Evolutionary conservation across 2,329 filamentous ascomycete species (phyloP), one percentile per base, ranked within the genome.

Genomic region (Xylogone sp.): DNA sequence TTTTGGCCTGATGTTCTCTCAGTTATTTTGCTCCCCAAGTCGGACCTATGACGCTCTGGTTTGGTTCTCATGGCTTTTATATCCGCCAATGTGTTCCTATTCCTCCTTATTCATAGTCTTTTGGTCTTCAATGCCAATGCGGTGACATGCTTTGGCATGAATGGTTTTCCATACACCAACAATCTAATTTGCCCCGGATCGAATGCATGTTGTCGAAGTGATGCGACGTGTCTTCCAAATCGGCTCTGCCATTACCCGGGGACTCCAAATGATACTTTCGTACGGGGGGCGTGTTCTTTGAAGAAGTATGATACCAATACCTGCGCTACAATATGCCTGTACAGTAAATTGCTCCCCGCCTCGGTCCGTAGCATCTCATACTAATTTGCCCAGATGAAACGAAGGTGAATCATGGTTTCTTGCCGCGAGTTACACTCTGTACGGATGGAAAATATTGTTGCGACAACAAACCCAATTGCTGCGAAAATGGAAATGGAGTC

Each of bases 371-470:
- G 12, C 20, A 21, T 27, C 8, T n/a, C 13, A 39, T 24, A 49
- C 13, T 18, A 39, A 49, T 8, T n/a, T 21, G 16, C 20, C 22
- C 46, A 51, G 49, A 51, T 43, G 50, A 51, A 20, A 51, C 44
- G 8, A n/a, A 20, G 21, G 19, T 21, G 13, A 16, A 21, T 6
- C 4, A 21, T 10, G 20, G 42, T 0, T 21, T 13, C 13, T 49
- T 51, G 6, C 50, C 50, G 13, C 50, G 45, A 31, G 50, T 51
- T 21, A 51, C 50, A 18, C 34, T 51, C 24, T 51, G 50, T 27
- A 22, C 24, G 21, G 29, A 48, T 51, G 50, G 50, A n/a, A 43
- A 22, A 20, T 51, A 49, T 22, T 51, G 50, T 47, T 51, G 50
- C 39, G 43, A 51, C n/a, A 22, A 49, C 20, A 4, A 19, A 19